Evolutionary conservation across 352 stramenopile species (phyloP), one percentile per base, ranked within the genome.

Genomic region (Phytopythium montanum): DNA sequence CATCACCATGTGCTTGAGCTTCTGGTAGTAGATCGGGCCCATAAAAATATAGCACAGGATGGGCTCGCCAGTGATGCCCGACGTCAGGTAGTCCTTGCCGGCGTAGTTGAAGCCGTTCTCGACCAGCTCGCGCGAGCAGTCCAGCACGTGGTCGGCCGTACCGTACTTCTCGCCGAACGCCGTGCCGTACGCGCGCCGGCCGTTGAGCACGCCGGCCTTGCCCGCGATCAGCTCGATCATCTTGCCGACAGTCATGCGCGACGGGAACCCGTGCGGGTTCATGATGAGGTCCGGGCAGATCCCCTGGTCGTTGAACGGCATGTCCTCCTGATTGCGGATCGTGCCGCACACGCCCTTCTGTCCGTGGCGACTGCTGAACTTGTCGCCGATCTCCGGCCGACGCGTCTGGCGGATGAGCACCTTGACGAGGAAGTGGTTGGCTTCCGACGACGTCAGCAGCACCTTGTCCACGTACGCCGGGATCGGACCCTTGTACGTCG

Each of bases 1-100:
- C 83, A 99, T 97, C n/a, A 99, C 98, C 98, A 99, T 99, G 74
- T 99, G 98, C 82, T 99, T 99, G 19, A 99, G 85, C 74, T 99
- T 99, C 75, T 99, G 98, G 73, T 99, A 99, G 73, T 99, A 99
- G 21, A 99, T 96, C 26, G 98, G 98, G 1, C 98, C 98, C 65
- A 98, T 98, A 71, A 99, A 99, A 64, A 99, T 98, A 79, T 99
- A 99, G 54, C 97, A 97, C 76, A 98, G 79, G 21, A 99, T 88
- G 5, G 97, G 95, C 63, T 99, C 95, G 42, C 98, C 98, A 59
- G 93, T 99, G 36, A 97, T 97, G 41, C 87, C 87, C 21, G 80
- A 94, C 45, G 91, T 98, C 36, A 99, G 75, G 31, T 98, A 87
- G 73, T 99, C 97, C 78, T 99, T 99, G 51, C 98, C 98, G 28